Percentiles rank a stretch among this genome's conserved stretches.
Evolutionary conservation across 257 asterid genomes (phyloP).

Genomic region (Solanum clarkiae): DNA sequence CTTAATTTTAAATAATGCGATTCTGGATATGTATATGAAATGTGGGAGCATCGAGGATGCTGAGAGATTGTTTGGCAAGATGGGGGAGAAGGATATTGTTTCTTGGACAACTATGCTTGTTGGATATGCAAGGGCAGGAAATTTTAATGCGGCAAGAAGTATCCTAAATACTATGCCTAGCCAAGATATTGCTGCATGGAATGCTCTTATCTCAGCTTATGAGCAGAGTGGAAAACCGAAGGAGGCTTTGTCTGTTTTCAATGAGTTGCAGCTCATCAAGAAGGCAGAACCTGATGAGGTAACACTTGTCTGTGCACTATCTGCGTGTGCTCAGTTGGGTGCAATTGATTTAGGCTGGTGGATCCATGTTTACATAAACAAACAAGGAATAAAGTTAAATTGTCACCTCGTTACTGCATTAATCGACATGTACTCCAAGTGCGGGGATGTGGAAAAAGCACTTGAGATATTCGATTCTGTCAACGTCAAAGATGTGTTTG

Average conservation of each 20-base stretch:
- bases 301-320: slow-evolving; percentile 57
- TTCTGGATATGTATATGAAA: slow-evolving; percentile 75
- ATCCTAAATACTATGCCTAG: slow-evolving; percentile 37
- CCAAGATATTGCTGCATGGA: slow-evolving; percentile 62
- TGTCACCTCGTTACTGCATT: slow-evolving; percentile 57
- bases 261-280: slow-evolving; percentile 49
- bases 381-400: slow-evolving; percentile 33
- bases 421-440: slow-evolving; percentile 69
- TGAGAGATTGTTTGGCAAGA: slow-evolving; percentile 29
- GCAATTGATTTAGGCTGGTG: slow-evolving; percentile 62
- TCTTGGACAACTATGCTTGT: slow-evolving; percentile 70
- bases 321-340: slow-evolving; percentile 78
- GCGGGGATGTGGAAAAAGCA: slow-evolving; percentile 71
- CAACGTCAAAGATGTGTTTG: slow-evolving; percentile 43
- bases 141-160: slow-evolving; percentile 46
- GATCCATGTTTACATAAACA: slow-evolving; percentile 65
- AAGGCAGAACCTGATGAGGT: slow-evolving; percentile 54
- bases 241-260: slow-evolving; percentile 52
- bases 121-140: slow-evolving; percentile 55
- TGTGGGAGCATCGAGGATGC: slow-evolving; percentile 56
- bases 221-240: slow-evolving; percentile 57
- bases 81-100: slow-evolving; percentile 49
- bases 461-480: slow-evolving; percentile 48
- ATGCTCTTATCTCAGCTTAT: slow-evolving; percentile 72
- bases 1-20: slow-evolving; percentile 41